Percentiles rank a stretch among this genome's conserved stretches.
Conservation (phyloP, 163 green algal species). For the Chlorella variabilis region DNA sequence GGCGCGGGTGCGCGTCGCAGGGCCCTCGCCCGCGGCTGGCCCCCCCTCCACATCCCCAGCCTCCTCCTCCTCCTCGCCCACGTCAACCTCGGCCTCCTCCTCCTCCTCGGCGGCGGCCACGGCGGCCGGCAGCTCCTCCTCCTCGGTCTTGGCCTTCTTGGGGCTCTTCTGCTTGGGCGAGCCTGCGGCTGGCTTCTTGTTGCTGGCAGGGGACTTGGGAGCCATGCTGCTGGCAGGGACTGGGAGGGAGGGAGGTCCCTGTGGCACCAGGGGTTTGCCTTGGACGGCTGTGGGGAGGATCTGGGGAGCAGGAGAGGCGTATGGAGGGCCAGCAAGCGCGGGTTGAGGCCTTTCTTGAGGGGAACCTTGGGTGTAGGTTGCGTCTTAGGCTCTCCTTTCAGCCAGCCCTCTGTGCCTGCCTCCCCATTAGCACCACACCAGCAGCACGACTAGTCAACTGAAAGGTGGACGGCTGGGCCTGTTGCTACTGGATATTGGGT, state of each 20-base stretch:
- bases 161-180: conserved; percentile 26
- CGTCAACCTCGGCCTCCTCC: background rate
- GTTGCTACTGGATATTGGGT: too few species aligned
- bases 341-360: too few species aligned
- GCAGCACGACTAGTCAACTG: too few species aligned
- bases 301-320: too few species aligned
- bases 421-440: too few species aligned
- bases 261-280: background rate
- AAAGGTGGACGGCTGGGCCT: too few species aligned
- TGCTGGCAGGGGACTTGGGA: conserved; percentile 9
- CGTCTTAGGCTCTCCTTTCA: too few species aligned
- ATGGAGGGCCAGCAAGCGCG: too few species aligned
- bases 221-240: background rate
- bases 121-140: background rate
- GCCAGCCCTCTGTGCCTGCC: too few species aligned
- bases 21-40: background rate
- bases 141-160: conserved; percentile 29
- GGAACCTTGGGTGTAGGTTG: too few species aligned
- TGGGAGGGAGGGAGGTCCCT: background rate
- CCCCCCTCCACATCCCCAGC: background rate
- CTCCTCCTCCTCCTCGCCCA: conserved; percentile 1
- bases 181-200: background rate
- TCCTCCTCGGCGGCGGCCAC: background rate
- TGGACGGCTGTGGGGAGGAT: too few species aligned
- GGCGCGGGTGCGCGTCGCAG: conserved; percentile 8